Conservation (phyloP, 805 yeast species). For the Metschnikowia arizonensis region DNA sequence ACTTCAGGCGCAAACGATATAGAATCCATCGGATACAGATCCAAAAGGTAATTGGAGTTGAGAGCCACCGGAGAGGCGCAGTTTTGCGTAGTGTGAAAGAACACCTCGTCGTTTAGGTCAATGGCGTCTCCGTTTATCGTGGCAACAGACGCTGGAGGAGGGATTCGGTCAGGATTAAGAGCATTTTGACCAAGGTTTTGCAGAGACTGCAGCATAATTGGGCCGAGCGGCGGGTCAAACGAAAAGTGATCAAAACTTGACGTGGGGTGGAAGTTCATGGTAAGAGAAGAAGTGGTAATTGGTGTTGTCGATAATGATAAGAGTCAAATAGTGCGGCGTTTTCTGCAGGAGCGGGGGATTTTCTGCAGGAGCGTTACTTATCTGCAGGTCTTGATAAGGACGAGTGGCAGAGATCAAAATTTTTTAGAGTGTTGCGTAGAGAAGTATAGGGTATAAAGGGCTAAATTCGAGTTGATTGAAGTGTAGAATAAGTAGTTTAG, state of each 20-base stretch:
- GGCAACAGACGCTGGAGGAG: conserved; percentile 19
- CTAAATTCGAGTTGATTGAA: no score
- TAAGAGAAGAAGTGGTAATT: not conserved
- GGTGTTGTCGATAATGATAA: conserved; percentile 4
- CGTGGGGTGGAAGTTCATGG: conserved; percentile 3
- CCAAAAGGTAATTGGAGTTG: conserved; percentile 3
- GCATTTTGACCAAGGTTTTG: conserved; percentile 10
- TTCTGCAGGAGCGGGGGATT: not conserved
- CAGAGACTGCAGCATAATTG: not conserved
- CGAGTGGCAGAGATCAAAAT: no score
- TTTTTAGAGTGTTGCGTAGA: no score
- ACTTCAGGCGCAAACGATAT: not conserved
- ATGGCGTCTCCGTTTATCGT: conserved; percentile 17
- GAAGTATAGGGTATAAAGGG: no score
- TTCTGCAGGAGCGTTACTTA: not conserved
- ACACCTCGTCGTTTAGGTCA: conserved; percentile 25
- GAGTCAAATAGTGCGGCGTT: conserved; percentile 2
- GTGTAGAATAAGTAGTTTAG: no score
- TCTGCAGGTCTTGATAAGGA: no score
- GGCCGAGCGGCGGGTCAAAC: not conserved
- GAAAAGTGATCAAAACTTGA: not conserved
- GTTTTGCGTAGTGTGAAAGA: conserved; percentile 16
- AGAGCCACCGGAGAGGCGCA: not conserved
- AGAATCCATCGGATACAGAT: conserved; percentile 1
- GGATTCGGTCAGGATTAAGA: conserved; percentile 10